Evolutionary conservation across 164 flowering plant genomes (phyloP), one percentile per base, ranked within the genome.

Genomic region (Santalum album): DNA sequence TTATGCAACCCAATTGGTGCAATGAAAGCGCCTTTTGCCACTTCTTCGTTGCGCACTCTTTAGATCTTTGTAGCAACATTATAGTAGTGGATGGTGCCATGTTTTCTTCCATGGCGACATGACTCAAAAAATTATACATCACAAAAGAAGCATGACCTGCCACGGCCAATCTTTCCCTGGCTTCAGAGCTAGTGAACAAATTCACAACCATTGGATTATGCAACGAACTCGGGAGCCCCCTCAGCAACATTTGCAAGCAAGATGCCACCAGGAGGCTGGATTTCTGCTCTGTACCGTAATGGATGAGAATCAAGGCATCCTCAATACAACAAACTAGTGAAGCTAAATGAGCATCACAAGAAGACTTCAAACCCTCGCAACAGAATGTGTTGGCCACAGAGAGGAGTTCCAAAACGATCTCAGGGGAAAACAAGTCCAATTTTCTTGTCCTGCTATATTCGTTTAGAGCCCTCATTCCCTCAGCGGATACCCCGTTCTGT

Each of bases 1-100:
- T 69, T 29, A 81, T 76, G 58, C 90, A 83, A 27, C 94, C 97
- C 66, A 87, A 48, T 36, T 72, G 87, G 67, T 90, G 96, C 27
- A 69, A 68, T 6, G 86, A 77, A 16, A 90, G 79, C 55, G 69
- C 65, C 48, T 75, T 84, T 69, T 90, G 83, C 97, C 96, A 87
- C 19, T 43, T 63, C 16, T 61, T 56, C 0, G 55, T 54, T 5
- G 97, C 81, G 70, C 76, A 83, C 24, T 90, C 96, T 36, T 53
- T 72, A 53, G 81, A 38, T 49, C 92, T 80, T 66, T 85, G 85
- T 53, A 87, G 53, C 56, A 90, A 46, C 80, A 74, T 77, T 16
- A 78, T 71, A 0, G 87, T 73, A 1, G 68, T 70, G 53, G 73
- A 75, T 3, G 90, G 78, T 44, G 54, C 60, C 70, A 73, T 67